A percentile compares a stretch with the other conserved stretches of the same genome.
phyloP scores from a whole-genome alignment of 106 monocot species.

The Allium sativum region DNA sequence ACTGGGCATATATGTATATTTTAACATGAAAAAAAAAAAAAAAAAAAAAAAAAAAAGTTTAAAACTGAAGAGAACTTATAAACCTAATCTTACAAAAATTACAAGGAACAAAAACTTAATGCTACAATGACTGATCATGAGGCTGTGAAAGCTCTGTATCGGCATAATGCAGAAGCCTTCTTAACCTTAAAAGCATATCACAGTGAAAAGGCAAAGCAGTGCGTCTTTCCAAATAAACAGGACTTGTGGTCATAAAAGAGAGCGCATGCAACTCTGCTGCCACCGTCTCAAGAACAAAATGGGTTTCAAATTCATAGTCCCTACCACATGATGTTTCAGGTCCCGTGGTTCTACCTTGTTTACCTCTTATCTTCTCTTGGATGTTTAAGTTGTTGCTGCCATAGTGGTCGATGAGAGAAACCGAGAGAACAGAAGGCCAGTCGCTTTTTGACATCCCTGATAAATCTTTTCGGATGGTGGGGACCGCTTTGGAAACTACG shows the following conservation, averaged over 20 bases:
- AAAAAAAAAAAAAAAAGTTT: too few species aligned
- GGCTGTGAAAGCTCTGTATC: slow-evolving; percentile 45
- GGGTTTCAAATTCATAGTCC: slow-evolving; percentile 49
- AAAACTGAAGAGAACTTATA: background rate
- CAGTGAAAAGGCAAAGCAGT: slow-evolving; percentile 82
- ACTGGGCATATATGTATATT: background rate
- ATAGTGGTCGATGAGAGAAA: slow-evolving; percentile 84
- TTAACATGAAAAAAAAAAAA: background rate
- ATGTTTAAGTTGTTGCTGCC: slow-evolving; percentile 17
- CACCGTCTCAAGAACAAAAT: slow-evolving; percentile 52
- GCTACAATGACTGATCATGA: slow-evolving; percentile 1
- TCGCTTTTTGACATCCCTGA: slow-evolving; percentile 33
- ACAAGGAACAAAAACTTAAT: background rate
- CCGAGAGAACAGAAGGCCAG: slow-evolving; percentile 67
- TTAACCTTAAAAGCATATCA: slow-evolving; percentile 58
- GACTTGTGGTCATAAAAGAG: slow-evolving; percentile 88
- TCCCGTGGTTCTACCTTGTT: slow-evolving; percentile 35
- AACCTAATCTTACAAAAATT: slow-evolving; percentile 7
- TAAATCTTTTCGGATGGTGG: slow-evolving; percentile 25
- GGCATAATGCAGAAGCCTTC: slow-evolving; percentile 71
- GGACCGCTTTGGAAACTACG: slow-evolving; percentile 64
- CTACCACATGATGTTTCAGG: slow-evolving; percentile 23
- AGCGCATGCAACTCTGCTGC: slow-evolving; percentile 79
- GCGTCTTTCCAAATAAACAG: slow-evolving; percentile 55
- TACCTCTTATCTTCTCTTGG: slow-evolving; percentile 41